These are phyloP conservation scores for Debaryomyces udenii DNA, from an alignment of 1,139 yeast genomes.

Conservation along the genomic window DNA sequence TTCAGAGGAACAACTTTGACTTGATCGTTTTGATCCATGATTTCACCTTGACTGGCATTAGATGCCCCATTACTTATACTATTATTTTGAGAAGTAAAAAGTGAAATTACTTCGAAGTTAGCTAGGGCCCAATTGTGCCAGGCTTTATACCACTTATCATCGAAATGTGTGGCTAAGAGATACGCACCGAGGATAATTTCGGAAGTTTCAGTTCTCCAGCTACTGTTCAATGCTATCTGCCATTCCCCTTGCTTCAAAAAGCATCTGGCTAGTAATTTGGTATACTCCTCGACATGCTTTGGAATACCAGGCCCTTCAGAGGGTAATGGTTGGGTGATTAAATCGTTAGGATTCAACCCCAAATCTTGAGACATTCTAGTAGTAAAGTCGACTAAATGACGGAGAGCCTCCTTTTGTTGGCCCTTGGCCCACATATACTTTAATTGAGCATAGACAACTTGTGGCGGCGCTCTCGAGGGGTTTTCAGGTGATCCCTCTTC, in stretches of 20 bases:
- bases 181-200: constrained; percentile 87
- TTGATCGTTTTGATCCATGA: constrained; percentile 28
- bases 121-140: constrained; percentile 99
- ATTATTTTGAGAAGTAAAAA: constrained; percentile 49
- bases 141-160: constrained; percentile 92
- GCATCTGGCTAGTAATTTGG: constrained; percentile 89
- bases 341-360: constrained; percentile 76
- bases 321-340: constrained; percentile 87
- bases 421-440: constrained; percentile 98
- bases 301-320: constrained; percentile 73
- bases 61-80: constrained; percentile 23
- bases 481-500: constrained; percentile 63
- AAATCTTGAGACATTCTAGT: constrained; percentile 88
- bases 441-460: constrained; percentile 94
- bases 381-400: constrained; percentile 86
- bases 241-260: constrained; percentile 98
- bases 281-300: constrained; percentile 78
- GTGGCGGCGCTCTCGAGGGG: constrained; percentile 87
- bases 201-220: constrained; percentile 82
- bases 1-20: constrained; percentile 19
- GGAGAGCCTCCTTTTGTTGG: constrained; percentile 80
- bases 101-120: constrained; percentile 89
- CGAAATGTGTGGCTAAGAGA: constrained; percentile 91
- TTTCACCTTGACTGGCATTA: constrained; percentile 25
- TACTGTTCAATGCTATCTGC: constrained; percentile 80